These are phyloP conservation scores for Aspergillus coremiiformis DNA, from an alignment of 495 filamentous ascomycete species.

Conservation along the genomic window DNA sequence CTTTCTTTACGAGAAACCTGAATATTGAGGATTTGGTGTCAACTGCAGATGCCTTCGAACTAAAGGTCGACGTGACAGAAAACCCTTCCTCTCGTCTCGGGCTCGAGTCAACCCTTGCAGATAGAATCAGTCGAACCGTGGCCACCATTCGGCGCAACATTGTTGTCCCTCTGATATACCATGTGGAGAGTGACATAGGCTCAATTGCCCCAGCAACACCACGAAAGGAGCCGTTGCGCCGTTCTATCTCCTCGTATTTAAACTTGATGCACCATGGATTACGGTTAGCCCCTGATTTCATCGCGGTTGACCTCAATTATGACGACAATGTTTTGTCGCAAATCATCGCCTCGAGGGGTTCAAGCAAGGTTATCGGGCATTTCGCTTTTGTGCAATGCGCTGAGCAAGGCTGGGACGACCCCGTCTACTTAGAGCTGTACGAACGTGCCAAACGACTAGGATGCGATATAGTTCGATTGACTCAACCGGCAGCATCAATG, in stretches of 20 bases:
- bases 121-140: constrained; percentile 48
- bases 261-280: constrained; percentile 59
- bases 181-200: constrained; percentile 32
- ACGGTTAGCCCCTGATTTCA: constrained; percentile 61
- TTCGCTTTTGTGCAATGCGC: constrained; percentile 42
- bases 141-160: constrained; percentile 56
- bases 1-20: constrained; percentile 45
- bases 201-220: constrained; percentile 18
- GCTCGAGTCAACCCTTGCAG: constrained; percentile 30
- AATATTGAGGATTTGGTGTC: constrained; percentile 62
- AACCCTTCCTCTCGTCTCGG: constrained; percentile 21
- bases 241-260: constrained; percentile 45
- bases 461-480: constrained; percentile 44
- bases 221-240: constrained; percentile 16
- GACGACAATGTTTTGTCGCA: constrained; percentile 45
- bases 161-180: constrained; percentile 48
- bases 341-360: constrained; percentile 50
- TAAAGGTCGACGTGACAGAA: constrained; percentile 49
- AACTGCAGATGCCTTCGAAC: constrained; percentile 58
- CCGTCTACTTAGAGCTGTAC: constrained; percentile 29
- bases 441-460: constrained; percentile 37
- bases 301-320: constrained; percentile 58
- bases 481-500: constrained; percentile 31
- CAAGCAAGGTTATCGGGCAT: constrained; percentile 61
- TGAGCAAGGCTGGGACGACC: constrained; percentile 37